These are phyloP conservation scores for Kwoniella pini DNA, from an alignment of 768 basidiomycete species.

Conservation along the genomic window DNA sequence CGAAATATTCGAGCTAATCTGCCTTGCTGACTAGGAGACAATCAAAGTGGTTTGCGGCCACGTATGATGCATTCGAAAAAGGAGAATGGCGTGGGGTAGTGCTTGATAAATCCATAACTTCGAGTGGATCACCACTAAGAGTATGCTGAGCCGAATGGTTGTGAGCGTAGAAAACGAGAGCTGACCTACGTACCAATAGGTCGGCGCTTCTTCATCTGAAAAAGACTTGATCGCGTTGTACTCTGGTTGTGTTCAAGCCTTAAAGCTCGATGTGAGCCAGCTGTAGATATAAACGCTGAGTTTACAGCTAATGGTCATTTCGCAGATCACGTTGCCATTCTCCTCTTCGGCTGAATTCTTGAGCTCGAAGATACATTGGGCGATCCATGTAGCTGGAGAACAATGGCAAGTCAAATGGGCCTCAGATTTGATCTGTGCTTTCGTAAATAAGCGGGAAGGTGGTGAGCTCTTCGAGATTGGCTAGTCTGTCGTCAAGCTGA, in stretches of 20 bases:
- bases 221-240: conserved; percentile 70
- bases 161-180: too few relatives aligned
- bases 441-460: conserved; percentile 76
- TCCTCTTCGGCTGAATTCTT: conserved; percentile 61
- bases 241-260: conserved; percentile 65
- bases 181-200: conserved; percentile 51
- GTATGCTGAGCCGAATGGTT: too few relatives aligned
- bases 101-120: conserved; percentile 61
- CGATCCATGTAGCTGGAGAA: conserved; percentile 56
- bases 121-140: conserved; percentile 22
- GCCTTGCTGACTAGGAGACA: conserved; percentile 64
- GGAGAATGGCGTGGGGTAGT: conserved; percentile 63
- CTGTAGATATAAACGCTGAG: background rate
- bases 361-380: conserved; percentile 64
- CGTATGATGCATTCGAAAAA: conserved; percentile 62
- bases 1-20: background rate
- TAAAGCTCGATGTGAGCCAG: conserved; percentile 67
- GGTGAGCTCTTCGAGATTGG: too few relatives aligned
- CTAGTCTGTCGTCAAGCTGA: background rate
- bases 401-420: conserved; percentile 43
- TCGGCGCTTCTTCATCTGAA: conserved; percentile 58
- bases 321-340: conserved; percentile 62
- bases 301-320: conserved; percentile 1
- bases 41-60: conserved; percentile 59
- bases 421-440: conserved; percentile 60